Base-by-base conservation (phyloP, 176 grass and related monocot species). In the Puya raimondii region DNA sequence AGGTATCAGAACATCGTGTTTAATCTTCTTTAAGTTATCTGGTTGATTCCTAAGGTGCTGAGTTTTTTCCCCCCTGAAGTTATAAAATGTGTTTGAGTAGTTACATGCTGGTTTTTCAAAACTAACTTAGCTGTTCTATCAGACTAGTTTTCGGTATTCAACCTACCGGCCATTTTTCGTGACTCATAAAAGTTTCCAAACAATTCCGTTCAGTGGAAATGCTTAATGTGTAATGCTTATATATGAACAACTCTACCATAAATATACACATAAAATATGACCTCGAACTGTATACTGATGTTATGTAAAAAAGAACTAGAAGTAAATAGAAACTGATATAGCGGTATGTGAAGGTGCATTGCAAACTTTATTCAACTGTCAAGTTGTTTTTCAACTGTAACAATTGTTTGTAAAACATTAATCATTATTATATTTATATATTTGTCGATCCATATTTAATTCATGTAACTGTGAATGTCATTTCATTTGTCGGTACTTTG, bases 11-110 rank as follows among this genome's bases (percentile, higher is more conserved):
- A n/a, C 2, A 8, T 66, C 6, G 12, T 51, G 51, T 14, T 65
- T 74, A 50, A 14, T 11, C 27, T 74, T 17, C 56, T 61, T 61
- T 61, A 18, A 61, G 56, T 61, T 61, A 61, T 61, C 16, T 2
- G 3, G 9, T 18, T 17, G 15, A 20, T 17, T 8, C 16, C 15
- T 20, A 59, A 17, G 16, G 54, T 16, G 20, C 10, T 17, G 15
- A 59, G n/a, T 9, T 1, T 61, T 61, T 9, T 61, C 9, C 16
- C 14, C 33, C 33, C 33, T 42, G 6, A 61, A 17, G 6, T 15
- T 59, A 17, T 17, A 9, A 21, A 59, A 18, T 59, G 54, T 15
- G 17, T 61, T 61, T 10, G 6, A 20, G 2, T 61, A 22, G 56
- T 10, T 61, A 22, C 16, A 18, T 21, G 21, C 14, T 22, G 56